Percentiles rank a stretch among this genome's conserved stretches.
phyloP scores from a whole-genome alignment of 257 asterid genomes.

The Solanum clarkiae region DNA sequence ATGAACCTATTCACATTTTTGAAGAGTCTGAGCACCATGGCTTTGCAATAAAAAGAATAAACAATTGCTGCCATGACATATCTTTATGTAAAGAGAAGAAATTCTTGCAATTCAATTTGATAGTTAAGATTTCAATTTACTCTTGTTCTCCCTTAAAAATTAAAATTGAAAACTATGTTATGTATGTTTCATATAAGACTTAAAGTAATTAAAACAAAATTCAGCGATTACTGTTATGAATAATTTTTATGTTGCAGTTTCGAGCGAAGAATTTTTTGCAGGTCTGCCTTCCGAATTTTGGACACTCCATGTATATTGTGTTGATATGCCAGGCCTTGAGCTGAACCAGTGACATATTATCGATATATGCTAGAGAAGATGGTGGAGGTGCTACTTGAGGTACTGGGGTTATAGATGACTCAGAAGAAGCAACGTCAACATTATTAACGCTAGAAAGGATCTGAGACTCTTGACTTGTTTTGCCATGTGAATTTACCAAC shows the following conservation, averaged over 20 bases:
- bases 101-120: not conserved
- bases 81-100: not conserved
- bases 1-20: no score
- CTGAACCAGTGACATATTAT: not conserved
- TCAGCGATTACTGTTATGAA: not conserved
- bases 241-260: not conserved
- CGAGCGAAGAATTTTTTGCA: conserved; percentile 8
- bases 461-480: no score
- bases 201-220: not conserved
- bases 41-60: no score
- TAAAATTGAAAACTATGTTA: not conserved
- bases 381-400: no score
- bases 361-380: not conserved
- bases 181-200: not conserved
- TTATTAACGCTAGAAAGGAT: no score
- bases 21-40: no score
- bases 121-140: not conserved
- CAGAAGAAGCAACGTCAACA: not conserved
- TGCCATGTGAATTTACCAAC: no score
- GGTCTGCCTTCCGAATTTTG: conserved; percentile 12
- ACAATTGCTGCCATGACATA: not conserved
- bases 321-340: conserved; percentile 26
- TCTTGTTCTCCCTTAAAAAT: not conserved
- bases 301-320: conserved; percentile 15
- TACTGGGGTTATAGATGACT: not conserved